phyloP scores from a whole-genome alignment of 345 rosid species.

The Gossypium sturtianum region DNA sequence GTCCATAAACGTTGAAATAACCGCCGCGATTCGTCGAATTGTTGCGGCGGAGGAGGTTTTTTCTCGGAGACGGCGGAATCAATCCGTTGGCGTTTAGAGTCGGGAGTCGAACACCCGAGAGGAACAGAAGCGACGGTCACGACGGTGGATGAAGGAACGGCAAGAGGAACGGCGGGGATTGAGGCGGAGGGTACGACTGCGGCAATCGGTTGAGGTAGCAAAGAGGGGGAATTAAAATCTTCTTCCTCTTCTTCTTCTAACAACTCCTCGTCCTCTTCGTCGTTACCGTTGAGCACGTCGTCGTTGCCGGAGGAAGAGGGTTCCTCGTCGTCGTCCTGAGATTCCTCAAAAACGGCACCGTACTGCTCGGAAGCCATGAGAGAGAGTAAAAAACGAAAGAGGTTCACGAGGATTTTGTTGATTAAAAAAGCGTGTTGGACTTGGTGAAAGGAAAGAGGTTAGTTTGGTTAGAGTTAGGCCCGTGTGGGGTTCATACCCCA shows the following conservation, averaged over 20 bases:
- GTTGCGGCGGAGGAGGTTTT: constrained; percentile 30
- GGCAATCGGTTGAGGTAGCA: constrained; percentile 25
- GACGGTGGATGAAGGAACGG: constrained; percentile 35
- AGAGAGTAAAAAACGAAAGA: not conserved
- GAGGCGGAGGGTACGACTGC: constrained; percentile 30
- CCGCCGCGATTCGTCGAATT: constrained; percentile 64
- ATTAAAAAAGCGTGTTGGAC: not conserved
- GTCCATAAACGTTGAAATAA: constrained; percentile 96
- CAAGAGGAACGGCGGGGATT: constrained; percentile 28
- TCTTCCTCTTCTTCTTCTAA: constrained; percentile 53
- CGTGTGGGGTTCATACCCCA: not conserved
- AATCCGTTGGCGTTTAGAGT: constrained; percentile 46
- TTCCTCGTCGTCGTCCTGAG: constrained; percentile 45
- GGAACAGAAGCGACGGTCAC: constrained; percentile 37
- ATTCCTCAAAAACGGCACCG: constrained; percentile 53
- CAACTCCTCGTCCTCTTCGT: constrained; percentile 45
- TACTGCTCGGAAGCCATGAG: constrained; percentile 56
- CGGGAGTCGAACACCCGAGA: constrained; percentile 29
- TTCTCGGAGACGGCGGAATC: constrained; percentile 21
- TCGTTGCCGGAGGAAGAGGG: constrained; percentile 41
- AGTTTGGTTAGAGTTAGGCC: constrained; percentile 1
- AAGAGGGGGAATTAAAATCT: constrained; percentile 40
- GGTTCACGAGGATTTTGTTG: constrained; percentile 8
- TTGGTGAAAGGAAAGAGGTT: constrained; percentile 2
- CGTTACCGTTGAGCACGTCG: constrained; percentile 31